Percentiles rank a stretch among this genome's conserved stretches.
These are phyloP conservation scores for Myochromella boudieri DNA, from an alignment of 768 basidiomycete species.

Conservation along the genomic window DNA sequence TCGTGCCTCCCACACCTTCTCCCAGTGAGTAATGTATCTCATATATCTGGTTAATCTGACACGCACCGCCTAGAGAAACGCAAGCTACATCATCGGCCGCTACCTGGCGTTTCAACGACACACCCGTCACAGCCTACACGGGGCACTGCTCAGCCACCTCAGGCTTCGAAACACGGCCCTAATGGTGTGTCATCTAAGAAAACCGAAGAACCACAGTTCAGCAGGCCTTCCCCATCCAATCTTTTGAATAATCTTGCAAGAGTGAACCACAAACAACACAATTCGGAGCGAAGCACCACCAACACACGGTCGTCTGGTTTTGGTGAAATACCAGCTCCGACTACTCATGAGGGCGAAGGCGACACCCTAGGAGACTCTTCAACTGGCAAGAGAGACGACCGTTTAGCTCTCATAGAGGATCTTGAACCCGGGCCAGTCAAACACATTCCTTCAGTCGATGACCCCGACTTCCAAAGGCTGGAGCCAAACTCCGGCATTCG, in stretches of 20 bases:
- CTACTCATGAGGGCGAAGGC: not conserved
- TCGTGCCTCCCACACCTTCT: constrained; percentile 65
- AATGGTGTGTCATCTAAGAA: not conserved
- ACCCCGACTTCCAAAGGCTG: constrained; percentile 71
- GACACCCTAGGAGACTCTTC: constrained; percentile 3
- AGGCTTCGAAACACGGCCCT: constrained; percentile 5
- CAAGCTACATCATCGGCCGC: constrained; percentile 33
- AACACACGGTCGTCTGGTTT: constrained; percentile 33
- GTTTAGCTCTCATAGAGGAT: constrained; percentile 71
- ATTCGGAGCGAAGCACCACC: constrained; percentile 10
- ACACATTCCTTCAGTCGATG: constrained; percentile 67
- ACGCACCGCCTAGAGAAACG: constrained; percentile 34
- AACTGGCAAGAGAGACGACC: constrained; percentile 49
- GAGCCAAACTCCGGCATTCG: constrained; percentile 93
- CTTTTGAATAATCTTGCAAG: constrained; percentile 51
- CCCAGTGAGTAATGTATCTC: constrained; percentile 47
- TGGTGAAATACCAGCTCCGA: constrained; percentile 31
- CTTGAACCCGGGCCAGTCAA: constrained; percentile 78
- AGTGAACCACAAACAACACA: constrained; percentile 24
- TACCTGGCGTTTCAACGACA: constrained; percentile 4
- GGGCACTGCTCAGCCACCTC: not conserved
- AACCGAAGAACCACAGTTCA: constrained; percentile 11
- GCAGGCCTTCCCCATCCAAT: constrained; percentile 48
- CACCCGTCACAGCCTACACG: not conserved
- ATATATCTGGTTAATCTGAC: constrained; percentile 3